Base-by-base conservation (phyloP, 2,329 filamentous ascomycete species). In the Fusarium nematophilum region DNA sequence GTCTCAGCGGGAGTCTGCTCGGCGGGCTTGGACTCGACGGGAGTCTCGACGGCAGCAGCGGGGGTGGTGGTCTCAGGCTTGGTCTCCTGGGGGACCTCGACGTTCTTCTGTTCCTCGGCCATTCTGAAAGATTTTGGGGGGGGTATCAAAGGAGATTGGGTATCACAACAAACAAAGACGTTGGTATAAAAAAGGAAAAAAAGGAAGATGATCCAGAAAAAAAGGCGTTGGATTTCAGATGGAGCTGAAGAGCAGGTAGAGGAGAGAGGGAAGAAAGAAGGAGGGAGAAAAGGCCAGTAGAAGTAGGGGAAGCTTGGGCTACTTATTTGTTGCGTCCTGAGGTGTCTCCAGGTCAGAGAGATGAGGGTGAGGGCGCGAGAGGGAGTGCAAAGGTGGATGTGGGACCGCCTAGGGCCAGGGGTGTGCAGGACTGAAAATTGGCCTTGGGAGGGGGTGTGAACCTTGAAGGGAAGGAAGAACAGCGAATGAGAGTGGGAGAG, bases 41-140 rank as follows among this genome's bases (percentile, higher is more conserved):
- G 59, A 43, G 73, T 65, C 69, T 75, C 75, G 55, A 74, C 73
- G 29, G 70, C 66, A 33, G 64, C 56, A 42, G 64, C 58, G 34
- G 79, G 76, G 64, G 72, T 55, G 25, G 62, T 62, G 50, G 68
- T 67, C 59, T 75, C 75, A 57, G 79, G 74, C 79, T 79, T 79
- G 65, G 80, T 76, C 66, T 86, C 84, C 73, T 76, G 70, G 65
- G 81, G 74, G 76, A 81, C 80, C 76, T 88, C 87, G 70, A 85
- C 81, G 74, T 88, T 84, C 82, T 92, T 92, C 78, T 87, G 84
- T 77, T 81, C 82, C 73, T 92, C 89, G 80, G 90, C 87, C 89
- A 92, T 92, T 83, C 71, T 84, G 81, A 75, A 73, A 73, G 72
- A 74, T 73, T 72, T 71, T 72, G 74, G 73, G 60, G 69, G 71